Evolutionary conservation across 2,329 filamentous ascomycete genomes (phyloP).

Genomic region (Bimuria novae-zelandiae): DNA sequence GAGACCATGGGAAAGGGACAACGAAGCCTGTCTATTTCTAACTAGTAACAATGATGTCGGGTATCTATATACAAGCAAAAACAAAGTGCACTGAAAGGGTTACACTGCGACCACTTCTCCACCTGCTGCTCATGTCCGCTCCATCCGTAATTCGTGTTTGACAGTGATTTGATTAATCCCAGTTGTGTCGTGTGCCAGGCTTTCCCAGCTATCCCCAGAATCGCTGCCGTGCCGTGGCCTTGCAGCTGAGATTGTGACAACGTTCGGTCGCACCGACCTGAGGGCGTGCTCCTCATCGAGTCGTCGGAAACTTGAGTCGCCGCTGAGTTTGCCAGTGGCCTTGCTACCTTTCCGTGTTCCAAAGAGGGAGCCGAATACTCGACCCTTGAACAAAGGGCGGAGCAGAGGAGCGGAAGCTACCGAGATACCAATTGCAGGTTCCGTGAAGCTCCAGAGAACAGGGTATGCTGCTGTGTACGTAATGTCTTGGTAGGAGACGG

Average conservation of each 20-base stretch:
- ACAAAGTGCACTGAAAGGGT: neutral
- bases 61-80: neutral
- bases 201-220: neutral
- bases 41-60: no score
- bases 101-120: neutral
- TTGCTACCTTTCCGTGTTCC: neutral
- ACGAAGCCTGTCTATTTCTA: no score
- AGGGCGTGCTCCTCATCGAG: neutral
- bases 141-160: neutral
- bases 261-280: neutral
- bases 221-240: neutral
- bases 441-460: conserved; percentile 12
- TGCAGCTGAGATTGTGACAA: neutral
- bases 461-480: conserved; percentile 12
- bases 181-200: neutral
- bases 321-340: neutral
- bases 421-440: conserved; percentile 15
- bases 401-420: conserved; percentile 16
- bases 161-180: neutral
- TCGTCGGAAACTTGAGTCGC: neutral
- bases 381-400: conserved; percentile 9
- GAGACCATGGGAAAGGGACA: no score
- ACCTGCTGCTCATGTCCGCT: neutral
- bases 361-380: neutral
- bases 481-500: conserved; percentile 6